Conservation (phyloP, 164 flowering plant species). For the Piper longum region DNA sequence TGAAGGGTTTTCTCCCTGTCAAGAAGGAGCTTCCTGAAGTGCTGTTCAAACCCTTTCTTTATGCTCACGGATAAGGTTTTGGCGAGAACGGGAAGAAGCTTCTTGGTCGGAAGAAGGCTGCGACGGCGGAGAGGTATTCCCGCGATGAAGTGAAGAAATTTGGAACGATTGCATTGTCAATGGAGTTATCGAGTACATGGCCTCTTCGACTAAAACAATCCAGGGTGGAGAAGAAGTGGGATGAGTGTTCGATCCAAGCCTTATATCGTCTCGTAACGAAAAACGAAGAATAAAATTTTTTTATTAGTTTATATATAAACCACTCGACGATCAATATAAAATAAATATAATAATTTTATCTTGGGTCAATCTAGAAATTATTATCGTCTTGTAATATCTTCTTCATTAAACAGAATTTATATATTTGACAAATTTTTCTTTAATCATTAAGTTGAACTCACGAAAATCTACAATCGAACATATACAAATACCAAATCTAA, state of each 20-base stretch:
- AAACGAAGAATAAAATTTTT: no score
- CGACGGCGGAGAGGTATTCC: constrained; percentile 7
- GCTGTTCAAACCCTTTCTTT: constrained; percentile 30
- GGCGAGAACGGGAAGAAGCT: constrained; percentile 27
- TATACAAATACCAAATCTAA: no score
- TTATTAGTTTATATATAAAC: no score
- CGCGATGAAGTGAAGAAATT: constrained; percentile 21
- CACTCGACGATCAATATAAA: no score
- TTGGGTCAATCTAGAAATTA: no score
- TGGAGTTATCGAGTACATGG: constrained; percentile 40
- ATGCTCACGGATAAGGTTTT: constrained; percentile 37
- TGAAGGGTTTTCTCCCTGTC: constrained; percentile 47
- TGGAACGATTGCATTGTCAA: constrained; percentile 30
- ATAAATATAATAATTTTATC: no score
- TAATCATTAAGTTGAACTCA: no score
- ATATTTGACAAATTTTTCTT: no score
- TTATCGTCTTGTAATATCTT: no score
- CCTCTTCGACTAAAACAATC: constrained; percentile 39
- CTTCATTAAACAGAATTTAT: no score
- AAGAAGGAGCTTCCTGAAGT: constrained; percentile 18
- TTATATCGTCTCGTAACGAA: no score
- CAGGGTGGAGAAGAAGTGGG: constrained; percentile 73
- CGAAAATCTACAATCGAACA: no score
- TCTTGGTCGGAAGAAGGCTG: constrained; percentile 28
- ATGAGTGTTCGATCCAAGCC: constrained; percentile 27